A percentile compares a stretch with the other conserved stretches of the same genome.
Evolutionary conservation across 2,329 filamentous ascomycete genomes (phyloP).

Genomic region (Clonostachys sp.): DNA sequence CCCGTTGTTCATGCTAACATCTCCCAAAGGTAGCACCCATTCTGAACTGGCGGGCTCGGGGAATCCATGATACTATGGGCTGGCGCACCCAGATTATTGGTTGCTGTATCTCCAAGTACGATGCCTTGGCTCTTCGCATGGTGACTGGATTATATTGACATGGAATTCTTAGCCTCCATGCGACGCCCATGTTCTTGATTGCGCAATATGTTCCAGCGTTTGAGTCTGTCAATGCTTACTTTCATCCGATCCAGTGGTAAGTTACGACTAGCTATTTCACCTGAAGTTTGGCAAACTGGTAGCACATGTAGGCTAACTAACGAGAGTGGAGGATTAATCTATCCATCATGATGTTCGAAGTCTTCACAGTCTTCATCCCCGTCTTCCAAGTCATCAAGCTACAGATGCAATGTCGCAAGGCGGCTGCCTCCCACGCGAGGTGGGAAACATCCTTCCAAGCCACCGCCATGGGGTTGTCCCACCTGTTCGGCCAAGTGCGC

Average conservation of each 20-base stretch:
- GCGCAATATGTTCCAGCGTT: constrained; percentile 50
- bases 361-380: constrained; percentile 58
- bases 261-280: constrained; percentile 11
- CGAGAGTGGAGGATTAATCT: constrained; percentile 29
- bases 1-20: background rate
- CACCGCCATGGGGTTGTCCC: constrained; percentile 7
- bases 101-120: constrained; percentile 31
- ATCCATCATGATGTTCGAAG: constrained; percentile 55
- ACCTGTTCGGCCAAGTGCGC: constrained; percentile 9
- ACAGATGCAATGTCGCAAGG: constrained; percentile 31
- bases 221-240: constrained; percentile 46
- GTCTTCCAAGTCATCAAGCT: constrained; percentile 50
- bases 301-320: background rate
- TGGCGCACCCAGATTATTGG: constrained; percentile 59
- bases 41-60: constrained; percentile 54
- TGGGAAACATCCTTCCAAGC: constrained; percentile 28
- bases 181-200: constrained; percentile 63
- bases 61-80: constrained; percentile 59
- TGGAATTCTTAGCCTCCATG: constrained; percentile 44
- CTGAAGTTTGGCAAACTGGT: background rate
- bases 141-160: no score
- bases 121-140: no score
- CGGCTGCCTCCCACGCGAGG: constrained; percentile 33
- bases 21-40: constrained; percentile 38
- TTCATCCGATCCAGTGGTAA: constrained; percentile 58